Evolutionary conservation across 23 red algal genomes (phyloP).

Genomic region (Gracilariopsis chorda): DNA sequence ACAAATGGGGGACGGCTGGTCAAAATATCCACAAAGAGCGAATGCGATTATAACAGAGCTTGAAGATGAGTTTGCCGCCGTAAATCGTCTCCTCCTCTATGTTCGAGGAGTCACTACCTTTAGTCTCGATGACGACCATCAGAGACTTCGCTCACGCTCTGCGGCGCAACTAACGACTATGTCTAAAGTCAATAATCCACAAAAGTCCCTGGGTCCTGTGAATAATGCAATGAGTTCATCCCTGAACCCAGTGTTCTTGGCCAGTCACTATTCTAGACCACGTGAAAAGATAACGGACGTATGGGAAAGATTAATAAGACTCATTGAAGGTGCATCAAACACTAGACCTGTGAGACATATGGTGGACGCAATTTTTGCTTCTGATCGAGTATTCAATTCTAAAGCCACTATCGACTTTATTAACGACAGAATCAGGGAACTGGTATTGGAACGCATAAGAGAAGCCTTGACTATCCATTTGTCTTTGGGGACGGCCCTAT

Average conservation of each 20-base stretch:
- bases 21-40: neutral
- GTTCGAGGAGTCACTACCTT: neutral
- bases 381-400: neutral
- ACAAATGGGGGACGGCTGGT: neutral
- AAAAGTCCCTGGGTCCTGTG: slow-evolving; percentile 12
- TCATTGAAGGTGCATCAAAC: neutral
- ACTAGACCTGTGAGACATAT: neutral
- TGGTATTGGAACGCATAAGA: slow-evolving; percentile 13
- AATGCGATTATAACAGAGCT: neutral
- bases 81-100: neutral
- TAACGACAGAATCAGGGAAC: neutral
- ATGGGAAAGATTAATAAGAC: neutral
- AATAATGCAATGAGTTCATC: neutral
- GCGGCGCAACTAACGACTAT: neutral
- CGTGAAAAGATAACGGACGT: neutral
- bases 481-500: slow-evolving; percentile 15
- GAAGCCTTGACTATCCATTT: neutral
- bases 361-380: neutral
- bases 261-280: neutral
- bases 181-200: neutral
- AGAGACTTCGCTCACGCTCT: neutral
- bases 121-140: neutral
- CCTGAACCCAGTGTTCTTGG: neutral
- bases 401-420: neutral
- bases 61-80: neutral